Evolutionary conservation across 1,284 basidiomycete species (phyloP), one percentile per base, ranked within the genome.

Genomic region (Fomitiporia mediterranea): DNA sequence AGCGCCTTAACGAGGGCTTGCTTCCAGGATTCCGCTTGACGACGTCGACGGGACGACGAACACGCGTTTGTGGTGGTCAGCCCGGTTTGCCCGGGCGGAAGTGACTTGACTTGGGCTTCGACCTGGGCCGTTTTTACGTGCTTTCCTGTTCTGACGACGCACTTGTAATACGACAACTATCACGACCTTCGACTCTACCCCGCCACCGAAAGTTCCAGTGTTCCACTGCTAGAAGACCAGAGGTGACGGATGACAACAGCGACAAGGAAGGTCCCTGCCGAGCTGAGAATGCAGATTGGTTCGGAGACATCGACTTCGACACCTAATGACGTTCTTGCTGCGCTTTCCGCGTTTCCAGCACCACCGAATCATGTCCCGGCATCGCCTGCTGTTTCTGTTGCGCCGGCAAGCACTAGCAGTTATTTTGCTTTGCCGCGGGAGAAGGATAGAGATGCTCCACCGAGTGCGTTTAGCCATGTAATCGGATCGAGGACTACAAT

Each of bases 301-400:
- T n/a, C n/a, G 23, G 21, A 27, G 27, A 28, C 44, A 13, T 15
- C 30, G 23, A 28, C 44, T 3, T 28, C 30, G 44, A 46, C 44
- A 28, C 44, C 44, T 25, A 28, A 46, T 5, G 44, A 46, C 25
- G 44, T 46, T 13, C 25, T 46, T 13, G 15, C 27, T 15, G 44
- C 44, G 23, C 25, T 61, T 5, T 59, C 60, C 32, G 51, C 57
- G 19, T 61, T 61, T 43, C 60, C 60, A 4, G 44, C 57, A 1
- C 60, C 60, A 17, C 60, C 60, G 21, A 56, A 46, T 5, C 53
- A 55, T 27, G 59, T 61, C 32, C 60, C 60, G 17, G 23, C 51
- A 6, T 52, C 53, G 34, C 54, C 60, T 25, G 21, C 47, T 19
- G 32, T 35, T 4, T 40, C 53, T 1, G 17, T 28, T 28, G 23